Percentiles rank a stretch among this genome's conserved stretches.
phyloP scores from a whole-genome alignment of 495 filamentous ascomycete genomes.

The Xylaria palmicola region DNA sequence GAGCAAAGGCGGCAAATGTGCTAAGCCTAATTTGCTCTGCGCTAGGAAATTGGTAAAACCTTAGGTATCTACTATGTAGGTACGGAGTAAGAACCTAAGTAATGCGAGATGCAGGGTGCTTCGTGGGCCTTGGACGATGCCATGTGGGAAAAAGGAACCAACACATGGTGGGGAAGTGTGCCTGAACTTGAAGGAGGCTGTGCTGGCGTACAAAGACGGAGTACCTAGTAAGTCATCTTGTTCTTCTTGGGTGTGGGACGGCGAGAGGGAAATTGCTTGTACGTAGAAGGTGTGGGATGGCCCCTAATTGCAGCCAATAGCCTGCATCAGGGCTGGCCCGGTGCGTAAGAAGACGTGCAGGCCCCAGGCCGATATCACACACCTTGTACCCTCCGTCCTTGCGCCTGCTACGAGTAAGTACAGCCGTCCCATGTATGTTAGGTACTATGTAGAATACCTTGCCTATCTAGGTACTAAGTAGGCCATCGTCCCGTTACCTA shows the following conservation, averaged over 20 bases:
- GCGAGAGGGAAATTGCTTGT: neutral
- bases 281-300: neutral
- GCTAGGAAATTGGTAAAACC: too few relatives aligned
- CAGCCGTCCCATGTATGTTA: too few relatives aligned
- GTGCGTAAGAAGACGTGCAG: neutral
- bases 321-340: neutral
- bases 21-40: too few relatives aligned
- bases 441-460: too few relatives aligned
- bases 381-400: neutral
- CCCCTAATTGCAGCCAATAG: neutral
- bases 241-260: neutral
- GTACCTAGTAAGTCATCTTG: too few relatives aligned
- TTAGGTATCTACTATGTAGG: too few relatives aligned
- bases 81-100: too few relatives aligned
- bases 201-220: neutral
- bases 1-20: too few relatives aligned
- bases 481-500: too few relatives aligned
- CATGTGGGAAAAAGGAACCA: conserved; percentile 3
- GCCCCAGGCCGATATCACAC: neutral
- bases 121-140: neutral
- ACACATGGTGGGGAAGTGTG: neutral
- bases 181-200: conserved; percentile 2
- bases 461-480: neutral
- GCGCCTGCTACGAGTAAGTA: too few relatives aligned
- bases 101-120: neutral